These are phyloP conservation scores for Suillus plorans DNA, from an alignment of 768 basidiomycete species.

Conservation along the genomic window DNA sequence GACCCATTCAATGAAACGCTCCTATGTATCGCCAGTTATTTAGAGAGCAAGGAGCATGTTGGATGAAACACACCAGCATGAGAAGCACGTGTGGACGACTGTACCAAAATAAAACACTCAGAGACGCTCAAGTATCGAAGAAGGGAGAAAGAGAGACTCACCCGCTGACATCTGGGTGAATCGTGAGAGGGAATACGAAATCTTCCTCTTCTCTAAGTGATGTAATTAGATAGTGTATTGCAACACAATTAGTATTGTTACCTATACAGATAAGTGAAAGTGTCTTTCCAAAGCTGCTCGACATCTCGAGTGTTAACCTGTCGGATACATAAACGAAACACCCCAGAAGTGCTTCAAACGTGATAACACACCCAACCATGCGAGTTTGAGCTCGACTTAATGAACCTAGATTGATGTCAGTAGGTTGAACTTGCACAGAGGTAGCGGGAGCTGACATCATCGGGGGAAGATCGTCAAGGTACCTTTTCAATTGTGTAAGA, in stretches of 20 bases:
- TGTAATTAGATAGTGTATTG: background rate
- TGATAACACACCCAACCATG: constrained; percentile 59
- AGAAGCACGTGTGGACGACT: constrained; percentile 70
- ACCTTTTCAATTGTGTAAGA: constrained; percentile 34
- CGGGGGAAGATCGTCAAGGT: constrained; percentile 72
- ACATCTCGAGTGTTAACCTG: constrained; percentile 66
- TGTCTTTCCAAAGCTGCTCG: constrained; percentile 76
- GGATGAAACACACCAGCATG: constrained; percentile 54
- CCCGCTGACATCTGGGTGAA: constrained; percentile 79
- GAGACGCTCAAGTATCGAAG: constrained; percentile 3
- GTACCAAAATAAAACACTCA: constrained; percentile 5
- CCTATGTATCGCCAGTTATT: constrained; percentile 32
- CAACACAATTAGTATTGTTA: constrained; percentile 15
- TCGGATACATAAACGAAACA: background rate
- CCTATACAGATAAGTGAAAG: constrained; percentile 68
- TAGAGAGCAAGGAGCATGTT: background rate
- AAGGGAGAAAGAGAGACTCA: constrained; percentile 25
- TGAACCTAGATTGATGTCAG: constrained; percentile 49
- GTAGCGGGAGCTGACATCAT: constrained; percentile 50
- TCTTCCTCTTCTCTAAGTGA: constrained; percentile 53
- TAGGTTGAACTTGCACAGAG: constrained; percentile 1
- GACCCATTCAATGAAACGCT: constrained; percentile 74
- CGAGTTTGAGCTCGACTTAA: constrained; percentile 63
- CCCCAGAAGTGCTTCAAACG: background rate
- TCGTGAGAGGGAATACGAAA: constrained; percentile 75